These are phyloP conservation scores for Lachancea waltii DNA, from an alignment of 805 yeast genomes.

Conservation along the genomic window DNA sequence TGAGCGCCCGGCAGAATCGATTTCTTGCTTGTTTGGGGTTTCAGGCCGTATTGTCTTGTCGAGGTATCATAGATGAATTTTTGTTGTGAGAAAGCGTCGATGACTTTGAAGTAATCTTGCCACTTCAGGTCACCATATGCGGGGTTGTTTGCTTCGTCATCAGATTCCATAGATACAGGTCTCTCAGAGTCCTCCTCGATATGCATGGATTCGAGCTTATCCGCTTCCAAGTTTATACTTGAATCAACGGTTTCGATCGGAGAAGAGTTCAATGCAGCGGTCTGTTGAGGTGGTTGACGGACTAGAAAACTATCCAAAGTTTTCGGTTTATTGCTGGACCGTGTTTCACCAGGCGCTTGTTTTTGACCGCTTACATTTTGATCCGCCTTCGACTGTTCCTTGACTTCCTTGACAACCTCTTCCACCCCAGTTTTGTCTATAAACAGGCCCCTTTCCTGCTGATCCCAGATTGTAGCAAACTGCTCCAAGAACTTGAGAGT, in stretches of 20 bases:
- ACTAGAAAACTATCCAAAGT: slow-evolving; percentile 16
- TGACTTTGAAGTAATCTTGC: slow-evolving; percentile 63
- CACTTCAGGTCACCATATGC: slow-evolving; percentile 40
- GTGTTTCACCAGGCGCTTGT: slow-evolving; percentile 6
- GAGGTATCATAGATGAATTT: slow-evolving; percentile 52
- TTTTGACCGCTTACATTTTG: slow-evolving; percentile 12
- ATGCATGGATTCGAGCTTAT: too few relatives aligned
- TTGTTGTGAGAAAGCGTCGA: slow-evolving; percentile 62
- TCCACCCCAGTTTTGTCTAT: slow-evolving; percentile 68
- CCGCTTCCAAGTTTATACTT: too few relatives aligned
- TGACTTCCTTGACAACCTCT: slow-evolving; percentile 57
- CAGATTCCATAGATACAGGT: slow-evolving; percentile 14
- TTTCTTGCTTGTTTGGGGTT: slow-evolving; percentile 9
- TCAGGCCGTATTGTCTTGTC: slow-evolving; percentile 52
- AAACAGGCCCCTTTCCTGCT: slow-evolving; percentile 80
- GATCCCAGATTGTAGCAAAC: slow-evolving; percentile 78
- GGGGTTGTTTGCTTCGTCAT: background rate
- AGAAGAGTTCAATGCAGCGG: too few relatives aligned
- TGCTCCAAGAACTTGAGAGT: slow-evolving; percentile 49
- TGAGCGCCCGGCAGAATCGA: slow-evolving; percentile 24
- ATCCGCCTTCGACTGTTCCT: slow-evolving; percentile 26
- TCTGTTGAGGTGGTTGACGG: too few relatives aligned
- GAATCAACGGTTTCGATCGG: too few relatives aligned
- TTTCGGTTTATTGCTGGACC: slow-evolving; percentile 1
- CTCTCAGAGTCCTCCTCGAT: too few relatives aligned